Evolutionary conservation across 495 filamentous ascomycete genomes (phyloP).

Genomic region (Lasiosphaeria miniovina): DNA sequence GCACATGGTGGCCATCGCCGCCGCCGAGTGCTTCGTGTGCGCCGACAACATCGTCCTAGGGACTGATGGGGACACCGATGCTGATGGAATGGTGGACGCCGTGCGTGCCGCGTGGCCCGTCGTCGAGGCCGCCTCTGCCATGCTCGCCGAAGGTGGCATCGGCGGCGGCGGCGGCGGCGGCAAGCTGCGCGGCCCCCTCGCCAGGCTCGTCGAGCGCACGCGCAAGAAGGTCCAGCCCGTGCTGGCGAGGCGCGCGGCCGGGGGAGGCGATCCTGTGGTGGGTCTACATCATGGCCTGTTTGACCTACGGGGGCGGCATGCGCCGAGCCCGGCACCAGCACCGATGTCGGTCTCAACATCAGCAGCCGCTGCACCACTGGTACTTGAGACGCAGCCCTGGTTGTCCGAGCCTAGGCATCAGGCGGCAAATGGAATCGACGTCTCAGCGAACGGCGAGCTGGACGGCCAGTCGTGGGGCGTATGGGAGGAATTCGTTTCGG

Average conservation of each 20-base stretch:
- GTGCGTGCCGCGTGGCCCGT: not conserved
- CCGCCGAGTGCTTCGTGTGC: not conserved
- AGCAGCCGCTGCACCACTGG: too few species aligned
- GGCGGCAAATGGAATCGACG: too few species aligned
- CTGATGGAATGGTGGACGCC: not conserved
- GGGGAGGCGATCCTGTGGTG: too few species aligned
- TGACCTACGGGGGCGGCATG: too few species aligned
- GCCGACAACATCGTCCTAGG: not conserved
- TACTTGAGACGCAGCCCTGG: too few species aligned
- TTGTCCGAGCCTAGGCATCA: too few species aligned
- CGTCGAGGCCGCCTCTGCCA: not conserved
- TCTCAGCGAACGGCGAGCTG: not conserved
- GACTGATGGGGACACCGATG: not conserved
- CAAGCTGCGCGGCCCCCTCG: not conserved
- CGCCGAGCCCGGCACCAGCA: too few species aligned
- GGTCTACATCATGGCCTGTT: too few species aligned
- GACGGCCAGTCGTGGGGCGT: not conserved
- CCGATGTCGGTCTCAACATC: too few species aligned
- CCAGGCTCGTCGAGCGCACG: not conserved
- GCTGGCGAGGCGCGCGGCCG: not conserved
- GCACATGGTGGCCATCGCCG: not conserved
- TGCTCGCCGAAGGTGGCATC: not conserved
- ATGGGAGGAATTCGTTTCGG: slow-evolving; percentile 1
- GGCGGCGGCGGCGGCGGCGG: not conserved
- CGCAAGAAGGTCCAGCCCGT: not conserved